These are phyloP conservation scores for Ceratocystiopsis sp. DNA, from an alignment of 2,329 filamentous ascomycete genomes.

Conservation along the genomic window DNA sequence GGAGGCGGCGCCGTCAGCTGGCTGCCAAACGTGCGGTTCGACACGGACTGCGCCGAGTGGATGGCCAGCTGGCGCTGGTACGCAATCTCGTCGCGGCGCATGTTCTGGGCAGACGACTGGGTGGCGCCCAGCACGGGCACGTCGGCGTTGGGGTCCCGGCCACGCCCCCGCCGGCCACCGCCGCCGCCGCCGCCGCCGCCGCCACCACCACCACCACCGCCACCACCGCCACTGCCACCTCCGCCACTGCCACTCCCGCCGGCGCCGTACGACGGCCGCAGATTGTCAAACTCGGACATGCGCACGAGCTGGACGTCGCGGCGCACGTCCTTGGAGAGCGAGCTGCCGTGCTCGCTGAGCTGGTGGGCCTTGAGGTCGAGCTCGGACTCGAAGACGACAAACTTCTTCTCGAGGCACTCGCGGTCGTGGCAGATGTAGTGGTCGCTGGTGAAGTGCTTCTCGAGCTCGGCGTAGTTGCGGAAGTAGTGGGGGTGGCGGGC, in stretches of 20 bases:
- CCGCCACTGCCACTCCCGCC: slow-evolving; percentile 22
- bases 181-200: slow-evolving; percentile 23
- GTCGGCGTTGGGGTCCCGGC: slow-evolving; percentile 77
- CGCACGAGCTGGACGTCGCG: slow-evolving; percentile 75
- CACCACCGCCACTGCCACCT: slow-evolving; percentile 18
- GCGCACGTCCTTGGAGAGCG: slow-evolving; percentile 65
- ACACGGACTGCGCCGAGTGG: slow-evolving; percentile 67
- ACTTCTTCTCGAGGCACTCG: slow-evolving; percentile 92
- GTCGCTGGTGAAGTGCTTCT: slow-evolving; percentile 71
- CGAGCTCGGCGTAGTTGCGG: slow-evolving; percentile 70
- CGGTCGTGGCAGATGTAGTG: slow-evolving; percentile 73
- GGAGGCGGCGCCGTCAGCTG: slow-evolving; percentile 46
- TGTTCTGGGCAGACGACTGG: slow-evolving; percentile 56
- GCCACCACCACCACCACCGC: slow-evolving; percentile 13
- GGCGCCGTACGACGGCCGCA: slow-evolving; percentile 49
- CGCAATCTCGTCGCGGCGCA: slow-evolving; percentile 75
- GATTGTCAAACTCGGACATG: slow-evolving; percentile 63
- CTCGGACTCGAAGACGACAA: slow-evolving; percentile 88
- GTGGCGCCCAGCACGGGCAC: slow-evolving; percentile 35
- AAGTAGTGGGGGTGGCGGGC: slow-evolving; percentile 75
- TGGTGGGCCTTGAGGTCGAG: slow-evolving; percentile 93
- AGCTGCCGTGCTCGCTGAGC: slow-evolving; percentile 62
- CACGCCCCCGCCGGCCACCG: slow-evolving; percentile 33
- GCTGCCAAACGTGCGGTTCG: slow-evolving; percentile 69
- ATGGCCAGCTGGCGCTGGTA: slow-evolving; percentile 87